A percentile compares a stretch with the other conserved stretches of the same genome.
These are phyloP conservation scores for Bondarzewia mesenterica DNA, from an alignment of 1,284 basidiomycete genomes.

Conservation along the genomic window DNA sequence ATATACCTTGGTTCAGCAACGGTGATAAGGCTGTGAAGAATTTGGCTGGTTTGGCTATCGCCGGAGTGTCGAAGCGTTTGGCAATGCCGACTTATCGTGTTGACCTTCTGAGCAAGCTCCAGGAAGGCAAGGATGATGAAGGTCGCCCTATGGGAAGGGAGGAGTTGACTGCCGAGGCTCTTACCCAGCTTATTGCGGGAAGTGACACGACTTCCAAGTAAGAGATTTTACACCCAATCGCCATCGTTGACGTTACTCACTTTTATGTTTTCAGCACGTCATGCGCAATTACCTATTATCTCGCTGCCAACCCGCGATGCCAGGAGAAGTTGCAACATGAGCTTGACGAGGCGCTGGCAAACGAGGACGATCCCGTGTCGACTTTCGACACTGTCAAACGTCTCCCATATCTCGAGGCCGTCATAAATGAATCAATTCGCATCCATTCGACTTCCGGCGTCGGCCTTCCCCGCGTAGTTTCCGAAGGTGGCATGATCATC, in stretches of 20 bases:
- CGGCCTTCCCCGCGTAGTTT: slow-evolving; percentile 75
- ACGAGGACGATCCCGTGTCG: slow-evolving; percentile 46
- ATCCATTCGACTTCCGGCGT: slow-evolving; percentile 75
- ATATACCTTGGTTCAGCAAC: slow-evolving; percentile 69
- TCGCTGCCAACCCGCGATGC: slow-evolving; percentile 57
- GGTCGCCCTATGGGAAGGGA: slow-evolving; percentile 73
- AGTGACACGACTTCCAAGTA: slow-evolving; percentile 82
- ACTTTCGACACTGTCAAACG: slow-evolving; percentile 58
- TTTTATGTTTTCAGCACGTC: slow-evolving; percentile 50
- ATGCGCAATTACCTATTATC: slow-evolving; percentile 80
- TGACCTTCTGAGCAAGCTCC: slow-evolving; percentile 77
- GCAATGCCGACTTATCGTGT: slow-evolving; percentile 56
- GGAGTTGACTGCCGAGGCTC: slow-evolving; percentile 82
- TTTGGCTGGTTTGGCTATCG: slow-evolving; percentile 76
- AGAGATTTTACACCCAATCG: slow-evolving; percentile 13
- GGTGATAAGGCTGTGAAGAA: slow-evolving; percentile 66
- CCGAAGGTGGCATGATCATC: slow-evolving; percentile 59
- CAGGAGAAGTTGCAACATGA: slow-evolving; percentile 74
- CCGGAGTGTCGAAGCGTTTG: slow-evolving; percentile 72
- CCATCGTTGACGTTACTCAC: slow-evolving; percentile 2
- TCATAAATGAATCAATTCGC: slow-evolving; percentile 78
- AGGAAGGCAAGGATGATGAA: slow-evolving; percentile 68
- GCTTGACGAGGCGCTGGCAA: slow-evolving; percentile 67
- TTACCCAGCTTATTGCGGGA: slow-evolving; percentile 82
- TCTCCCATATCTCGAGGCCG: slow-evolving; percentile 71